Evolutionary conservation across 192 early-diverging fungal genomes (phyloP).

Genomic region (Podila horticola): DNA sequence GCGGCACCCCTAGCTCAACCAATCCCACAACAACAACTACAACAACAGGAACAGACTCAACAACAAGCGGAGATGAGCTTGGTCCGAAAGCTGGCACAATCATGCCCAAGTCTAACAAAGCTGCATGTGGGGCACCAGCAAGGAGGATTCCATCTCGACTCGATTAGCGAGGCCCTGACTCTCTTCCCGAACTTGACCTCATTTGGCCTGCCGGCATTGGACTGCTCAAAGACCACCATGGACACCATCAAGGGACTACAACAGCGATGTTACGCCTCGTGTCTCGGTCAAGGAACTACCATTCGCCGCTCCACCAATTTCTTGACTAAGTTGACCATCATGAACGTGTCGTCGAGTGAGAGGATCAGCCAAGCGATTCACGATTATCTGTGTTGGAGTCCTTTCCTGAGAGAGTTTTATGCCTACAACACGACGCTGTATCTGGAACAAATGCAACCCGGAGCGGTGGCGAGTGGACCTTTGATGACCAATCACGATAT

Average conservation of each 20-base stretch:
- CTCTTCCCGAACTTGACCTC: constrained; percentile 18
- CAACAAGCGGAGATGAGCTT: constrained; percentile 17
- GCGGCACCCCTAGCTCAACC: background rate
- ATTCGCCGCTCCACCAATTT: background rate
- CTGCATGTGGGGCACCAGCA: constrained; percentile 43
- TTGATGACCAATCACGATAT: background rate
- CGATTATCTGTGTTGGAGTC: constrained; percentile 48
- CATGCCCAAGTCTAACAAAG: constrained; percentile 12
- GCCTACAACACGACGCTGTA: constrained; percentile 46
- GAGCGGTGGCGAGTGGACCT: no score
- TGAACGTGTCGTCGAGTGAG: constrained; percentile 46
- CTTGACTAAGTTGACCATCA: constrained; percentile 33
- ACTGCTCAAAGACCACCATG: constrained; percentile 38
- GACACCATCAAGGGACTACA: constrained; percentile 26
- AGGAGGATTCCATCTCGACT: constrained; percentile 36
- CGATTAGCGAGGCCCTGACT: constrained; percentile 17
- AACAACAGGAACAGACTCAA: background rate
- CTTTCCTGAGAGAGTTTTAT: constrained; percentile 38
- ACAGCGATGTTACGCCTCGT: background rate
- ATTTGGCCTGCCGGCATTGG: constrained; percentile 31
- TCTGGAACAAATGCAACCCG: constrained; percentile 34
- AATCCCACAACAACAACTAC: background rate
- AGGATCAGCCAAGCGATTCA: constrained; percentile 39
- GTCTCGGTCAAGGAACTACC: no score
- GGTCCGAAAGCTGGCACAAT: constrained; percentile 8